Evolutionary conservation across 805 yeast genomes (phyloP).

Genomic region (Kuraishia borneana): DNA sequence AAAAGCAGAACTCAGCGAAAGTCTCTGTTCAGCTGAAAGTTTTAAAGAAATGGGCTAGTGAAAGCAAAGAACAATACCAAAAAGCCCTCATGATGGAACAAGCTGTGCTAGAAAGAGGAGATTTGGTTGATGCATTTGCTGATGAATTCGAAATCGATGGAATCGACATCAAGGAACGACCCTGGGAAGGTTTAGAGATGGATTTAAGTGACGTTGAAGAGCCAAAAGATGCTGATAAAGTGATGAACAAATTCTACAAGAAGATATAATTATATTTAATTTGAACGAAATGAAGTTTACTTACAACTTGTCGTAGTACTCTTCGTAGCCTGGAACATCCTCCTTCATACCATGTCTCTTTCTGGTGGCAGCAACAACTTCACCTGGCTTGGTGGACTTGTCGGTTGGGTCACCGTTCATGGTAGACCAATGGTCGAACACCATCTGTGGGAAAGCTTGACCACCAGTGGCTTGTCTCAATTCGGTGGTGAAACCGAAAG

Average conservation of each 20-base stretch:
- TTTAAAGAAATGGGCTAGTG: conserved; percentile 2
- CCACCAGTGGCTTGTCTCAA: conserved; percentile 99
- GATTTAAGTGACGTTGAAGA: conserved; percentile 7
- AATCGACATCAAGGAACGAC: conserved; percentile 2
- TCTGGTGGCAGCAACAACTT: conserved; percentile 53
- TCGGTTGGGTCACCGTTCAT: conserved; percentile 90
- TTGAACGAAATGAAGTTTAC: conserved; percentile 5
- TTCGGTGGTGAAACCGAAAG: conserved; percentile 99
- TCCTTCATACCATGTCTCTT: conserved; percentile 97
- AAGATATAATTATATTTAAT: background rate
- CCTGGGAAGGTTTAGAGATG: conserved; percentile 4
- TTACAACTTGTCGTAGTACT: conserved; percentile 91
- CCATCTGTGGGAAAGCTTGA: conserved; percentile 99
- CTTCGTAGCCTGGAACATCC: conserved; percentile 97
- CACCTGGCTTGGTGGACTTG: conserved; percentile 60
- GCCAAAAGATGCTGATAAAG: background rate
- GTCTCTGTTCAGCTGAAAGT: background rate
- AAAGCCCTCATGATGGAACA: conserved; percentile 3
- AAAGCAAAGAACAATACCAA: background rate
- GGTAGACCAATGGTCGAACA: conserved; percentile 96
- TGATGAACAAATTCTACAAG: background rate
- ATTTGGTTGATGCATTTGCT: background rate
- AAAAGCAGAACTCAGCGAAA: background rate
- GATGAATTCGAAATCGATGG: conserved; percentile 5
- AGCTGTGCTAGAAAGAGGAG: background rate